These are phyloP conservation scores for Ustilago nuda DNA, from an alignment of 1,284 basidiomycete species.

Conservation along the genomic window DNA sequence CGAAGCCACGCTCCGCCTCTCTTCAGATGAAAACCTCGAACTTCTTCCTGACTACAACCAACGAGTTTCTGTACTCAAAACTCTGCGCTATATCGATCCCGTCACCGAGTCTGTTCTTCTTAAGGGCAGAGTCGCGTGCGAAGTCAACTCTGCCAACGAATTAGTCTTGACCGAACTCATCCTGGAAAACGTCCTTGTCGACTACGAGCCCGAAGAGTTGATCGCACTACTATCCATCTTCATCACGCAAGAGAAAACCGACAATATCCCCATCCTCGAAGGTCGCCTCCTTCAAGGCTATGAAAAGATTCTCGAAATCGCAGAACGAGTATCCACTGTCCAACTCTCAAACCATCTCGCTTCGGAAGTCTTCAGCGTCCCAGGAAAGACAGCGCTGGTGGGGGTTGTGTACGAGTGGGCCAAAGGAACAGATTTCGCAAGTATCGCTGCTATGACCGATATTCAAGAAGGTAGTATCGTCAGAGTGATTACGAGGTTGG, in stretches of 20 bases:
- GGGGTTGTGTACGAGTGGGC: constrained; percentile 99
- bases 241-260: constrained; percentile 97
- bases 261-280: constrained; percentile 82
- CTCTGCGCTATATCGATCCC: constrained; percentile 73
- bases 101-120: constrained; percentile 89
- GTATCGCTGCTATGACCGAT: constrained; percentile 92
- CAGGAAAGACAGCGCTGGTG: constrained; percentile 76
- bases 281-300: constrained; percentile 80
- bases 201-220: constrained; percentile 92
- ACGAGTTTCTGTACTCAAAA: constrained; percentile 88
- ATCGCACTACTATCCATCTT: constrained; percentile 97
- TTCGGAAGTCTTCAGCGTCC: constrained; percentile 54
- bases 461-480: constrained; percentile 97
- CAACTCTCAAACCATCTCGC: constrained; percentile 79
- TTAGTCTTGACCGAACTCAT: constrained; percentile 95
- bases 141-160: constrained; percentile 93
- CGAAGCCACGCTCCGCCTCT: constrained; percentile 67
- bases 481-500: constrained; percentile 91
- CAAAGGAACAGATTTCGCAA: constrained; percentile 95
- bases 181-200: constrained; percentile 90
- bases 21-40: constrained; percentile 89
- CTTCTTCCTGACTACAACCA: constrained; percentile 97
- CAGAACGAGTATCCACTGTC: constrained; percentile 82
- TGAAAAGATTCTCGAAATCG: constrained; percentile 81
- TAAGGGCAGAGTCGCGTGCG: constrained; percentile 97